Percentiles rank a stretch among this genome's conserved stretches.
phyloP scores from a whole-genome alignment of 2,329 filamentous ascomycete genomes.

The Purpureocillium takamizusanense region DNA sequence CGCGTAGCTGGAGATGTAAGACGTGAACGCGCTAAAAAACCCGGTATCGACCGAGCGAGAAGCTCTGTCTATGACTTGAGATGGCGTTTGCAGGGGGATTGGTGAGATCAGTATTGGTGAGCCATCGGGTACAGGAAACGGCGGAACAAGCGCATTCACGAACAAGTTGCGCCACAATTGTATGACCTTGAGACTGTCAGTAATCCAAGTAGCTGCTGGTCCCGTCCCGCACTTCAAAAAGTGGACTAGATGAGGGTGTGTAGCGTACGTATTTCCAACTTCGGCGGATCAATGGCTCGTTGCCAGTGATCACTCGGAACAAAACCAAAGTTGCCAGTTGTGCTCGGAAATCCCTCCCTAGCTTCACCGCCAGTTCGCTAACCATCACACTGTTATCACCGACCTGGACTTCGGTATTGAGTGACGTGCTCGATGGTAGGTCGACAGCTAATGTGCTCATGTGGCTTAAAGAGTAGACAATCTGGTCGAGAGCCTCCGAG shows the following conservation, averaged over 20 bases:
- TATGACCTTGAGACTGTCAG: conserved; percentile 50
- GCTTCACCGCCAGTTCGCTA: conserved; percentile 91
- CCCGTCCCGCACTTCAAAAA: too few species aligned
- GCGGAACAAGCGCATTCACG: conserved; percentile 83
- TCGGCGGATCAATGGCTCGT: conserved; percentile 64
- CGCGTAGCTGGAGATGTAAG: conserved; percentile 97
- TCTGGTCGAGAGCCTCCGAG: conserved; percentile 82
- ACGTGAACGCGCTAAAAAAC: conserved; percentile 88
- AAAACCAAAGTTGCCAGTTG: conserved; percentile 92
- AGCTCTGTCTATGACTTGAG: conserved; percentile 84
- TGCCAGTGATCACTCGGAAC: conserved; percentile 83
- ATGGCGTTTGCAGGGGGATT: conserved; percentile 85
- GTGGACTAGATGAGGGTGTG: conserved; percentile 10
- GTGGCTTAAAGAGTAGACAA: conserved; percentile 79
- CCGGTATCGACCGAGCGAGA: conserved; percentile 70
- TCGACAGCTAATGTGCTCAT: conserved; percentile 83
- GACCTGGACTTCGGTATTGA: conserved; percentile 94
- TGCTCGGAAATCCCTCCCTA: conserved; percentile 86
- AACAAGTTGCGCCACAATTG: conserved; percentile 94
- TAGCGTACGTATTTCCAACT: conserved; percentile 76
- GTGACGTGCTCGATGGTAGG: conserved; percentile 65
- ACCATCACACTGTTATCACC: conserved; percentile 95
- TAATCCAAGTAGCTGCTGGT: not conserved
- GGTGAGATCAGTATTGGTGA: conserved; percentile 62
- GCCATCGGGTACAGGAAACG: conserved; percentile 59